These are phyloP conservation scores for Marasmius tenuissimus DNA, from an alignment of 1,284 basidiomycete genomes.

Conservation along the genomic window DNA sequence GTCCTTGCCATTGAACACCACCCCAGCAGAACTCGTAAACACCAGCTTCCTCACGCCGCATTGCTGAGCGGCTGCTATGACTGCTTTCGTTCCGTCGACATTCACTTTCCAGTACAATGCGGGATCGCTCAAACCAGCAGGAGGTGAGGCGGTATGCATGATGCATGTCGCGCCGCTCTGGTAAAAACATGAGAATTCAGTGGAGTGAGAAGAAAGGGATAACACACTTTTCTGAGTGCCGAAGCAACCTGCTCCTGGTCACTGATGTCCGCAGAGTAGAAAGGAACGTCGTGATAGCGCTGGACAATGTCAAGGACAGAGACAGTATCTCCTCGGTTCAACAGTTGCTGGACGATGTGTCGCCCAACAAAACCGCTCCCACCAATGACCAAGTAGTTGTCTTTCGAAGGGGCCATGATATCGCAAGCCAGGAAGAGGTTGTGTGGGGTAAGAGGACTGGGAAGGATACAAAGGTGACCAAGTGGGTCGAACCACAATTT, in stretches of 20 bases:
- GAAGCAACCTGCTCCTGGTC: constrained; percentile 71
- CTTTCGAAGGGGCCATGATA: constrained; percentile 30
- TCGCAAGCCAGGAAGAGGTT: neutral
- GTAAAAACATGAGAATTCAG: neutral
- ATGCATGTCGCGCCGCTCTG: constrained; percentile 84
- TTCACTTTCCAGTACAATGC: constrained; percentile 93
- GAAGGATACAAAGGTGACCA: neutral
- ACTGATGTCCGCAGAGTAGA: constrained; percentile 85
- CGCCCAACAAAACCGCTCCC: constrained; percentile 92
- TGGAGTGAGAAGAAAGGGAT: constrained; percentile 10
- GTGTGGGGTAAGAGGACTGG: constrained; percentile 1
- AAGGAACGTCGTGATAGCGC: constrained; percentile 81
- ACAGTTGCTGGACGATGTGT: constrained; percentile 83
- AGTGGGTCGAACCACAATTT: constrained; percentile 1
- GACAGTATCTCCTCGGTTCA: constrained; percentile 78
- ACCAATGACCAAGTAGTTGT: constrained; percentile 82
- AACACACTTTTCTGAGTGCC: constrained; percentile 71
- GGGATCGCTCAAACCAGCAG: constrained; percentile 67
- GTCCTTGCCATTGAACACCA: constrained; percentile 86
- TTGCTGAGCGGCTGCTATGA: constrained; percentile 80
- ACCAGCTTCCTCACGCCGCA: constrained; percentile 84
- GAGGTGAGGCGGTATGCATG: constrained; percentile 95
- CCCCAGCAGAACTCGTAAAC: constrained; percentile 93
- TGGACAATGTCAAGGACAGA: constrained; percentile 90
- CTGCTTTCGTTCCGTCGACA: constrained; percentile 85